Conservation (phyloP, 495 filamentous ascomycete species). For the Neurospora tetraspora region DNA sequence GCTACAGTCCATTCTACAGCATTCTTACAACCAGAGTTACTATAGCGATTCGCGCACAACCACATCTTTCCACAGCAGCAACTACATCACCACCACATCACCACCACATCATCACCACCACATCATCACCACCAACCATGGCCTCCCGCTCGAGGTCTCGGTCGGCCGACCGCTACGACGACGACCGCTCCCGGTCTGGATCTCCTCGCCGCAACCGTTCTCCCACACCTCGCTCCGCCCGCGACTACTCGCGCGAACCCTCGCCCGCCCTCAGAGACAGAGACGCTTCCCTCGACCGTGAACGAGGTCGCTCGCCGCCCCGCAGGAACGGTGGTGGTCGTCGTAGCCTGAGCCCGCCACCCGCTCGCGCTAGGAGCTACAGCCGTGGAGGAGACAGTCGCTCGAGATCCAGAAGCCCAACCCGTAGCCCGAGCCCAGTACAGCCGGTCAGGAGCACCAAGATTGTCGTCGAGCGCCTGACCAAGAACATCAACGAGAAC, state of each 20-base stretch:
- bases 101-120: neutral
- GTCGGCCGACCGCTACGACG: slow-evolving; percentile 2
- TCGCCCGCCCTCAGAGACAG: slow-evolving; percentile 6
- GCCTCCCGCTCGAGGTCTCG: slow-evolving; percentile 9
- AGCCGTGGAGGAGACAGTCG: slow-evolving; percentile 17
- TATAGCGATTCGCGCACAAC: neutral
- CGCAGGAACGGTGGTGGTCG: slow-evolving; percentile 22
- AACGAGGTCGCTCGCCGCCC: slow-evolving; percentile 13
- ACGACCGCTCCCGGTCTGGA: slow-evolving; percentile 2
- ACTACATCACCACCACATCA: neutral
- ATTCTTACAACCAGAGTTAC: neutral
- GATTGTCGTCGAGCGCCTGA: slow-evolving; percentile 94
- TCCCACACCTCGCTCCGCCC: slow-evolving; percentile 7
- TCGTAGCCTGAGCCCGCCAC: slow-evolving; percentile 6
- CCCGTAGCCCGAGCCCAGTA: slow-evolving; percentile 16
- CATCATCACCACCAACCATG: slow-evolving; percentile 6
- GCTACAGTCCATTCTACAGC: neutral
- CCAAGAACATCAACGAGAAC: slow-evolving; percentile 83
- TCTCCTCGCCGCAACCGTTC: slow-evolving; percentile 3
- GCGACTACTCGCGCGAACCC: slow-evolving; percentile 10
- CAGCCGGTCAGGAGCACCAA: slow-evolving; percentile 21
- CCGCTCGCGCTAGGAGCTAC: slow-evolving; percentile 18
- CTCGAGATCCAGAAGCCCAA: slow-evolving; percentile 22
- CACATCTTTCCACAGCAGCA: neutral
- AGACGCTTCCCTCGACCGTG: slow-evolving; percentile 2